Evolutionary conservation across 2,329 filamentous ascomycete genomes (phyloP), one percentile per base, ranked within the genome.

Genomic region (Pseudogymnoascus sp.): DNA sequence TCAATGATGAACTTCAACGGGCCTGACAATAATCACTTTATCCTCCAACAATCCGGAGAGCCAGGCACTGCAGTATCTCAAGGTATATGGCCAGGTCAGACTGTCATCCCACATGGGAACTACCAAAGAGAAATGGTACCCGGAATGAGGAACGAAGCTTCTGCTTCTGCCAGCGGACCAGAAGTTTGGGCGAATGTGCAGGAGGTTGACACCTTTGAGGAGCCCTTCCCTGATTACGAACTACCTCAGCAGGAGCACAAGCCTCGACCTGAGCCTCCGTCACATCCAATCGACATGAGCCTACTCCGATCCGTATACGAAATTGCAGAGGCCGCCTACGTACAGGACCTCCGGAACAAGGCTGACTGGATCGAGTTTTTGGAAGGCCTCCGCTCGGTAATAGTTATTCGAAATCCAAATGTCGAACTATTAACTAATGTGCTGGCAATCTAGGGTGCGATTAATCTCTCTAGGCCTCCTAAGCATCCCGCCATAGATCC

Each of bases 381-480:
- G 5, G 11, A 57, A 4, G 10, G n/a, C 3, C 18, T 21, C 7
- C 51, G 29, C 2, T 10, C 6, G 16, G 51, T 57, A 57, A 57
- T n/a, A 57, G 26, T 4, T 21, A 18, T 36, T 21, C 10, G 10
- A 34, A 57, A 34, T 36, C 51, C 29, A 34, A 8, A 3, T 57
- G n/a, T 21, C 29, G 16, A 57, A 12, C 26, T 57, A 8, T 57
- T 57, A 34, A 36, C 51, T 57, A 57, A 57, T 57, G 10, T 34
- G 51, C 29, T 21, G 16, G 10, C 16, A 31, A 34, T 21, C n/a
- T 36, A 76, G 71, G 74, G 74, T 3, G 67, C 69, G 16, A 75
- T 69, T 63, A 75, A 73, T 60, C 60, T 75, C 39, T 71, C 67
- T 2, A 69, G 69, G 51, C 74, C 74, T 14, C 75, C 74, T n/a